phyloP scores from a whole-genome alignment of 2,329 filamentous ascomycete species.

The Venturia effusa region DNA sequence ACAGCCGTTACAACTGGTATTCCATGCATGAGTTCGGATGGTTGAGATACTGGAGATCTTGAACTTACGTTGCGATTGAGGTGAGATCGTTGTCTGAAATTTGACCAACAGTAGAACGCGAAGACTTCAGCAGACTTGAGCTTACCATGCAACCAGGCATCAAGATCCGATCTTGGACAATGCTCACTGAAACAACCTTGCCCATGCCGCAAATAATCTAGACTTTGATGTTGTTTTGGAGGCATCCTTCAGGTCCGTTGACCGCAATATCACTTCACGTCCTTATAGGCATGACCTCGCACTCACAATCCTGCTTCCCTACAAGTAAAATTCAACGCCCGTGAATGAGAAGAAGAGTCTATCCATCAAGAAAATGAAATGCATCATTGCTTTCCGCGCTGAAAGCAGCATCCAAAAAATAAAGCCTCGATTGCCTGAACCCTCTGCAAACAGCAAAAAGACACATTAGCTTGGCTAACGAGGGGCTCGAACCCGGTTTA shows the following conservation, averaged over 20 bases:
- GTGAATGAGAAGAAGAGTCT: no score
- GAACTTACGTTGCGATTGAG: no score
- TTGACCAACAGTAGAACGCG: no score
- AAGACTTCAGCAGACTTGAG: no score
- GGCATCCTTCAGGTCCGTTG: background rate
- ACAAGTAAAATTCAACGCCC: background rate
- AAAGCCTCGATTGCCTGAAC: background rate
- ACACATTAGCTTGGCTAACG: background rate
- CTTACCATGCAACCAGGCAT: no score
- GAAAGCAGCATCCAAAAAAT: background rate
- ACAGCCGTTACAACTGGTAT: background rate
- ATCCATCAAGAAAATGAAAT: no score
- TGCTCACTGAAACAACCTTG: background rate
- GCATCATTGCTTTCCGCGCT: no score
- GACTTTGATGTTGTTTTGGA: background rate
- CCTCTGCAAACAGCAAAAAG: background rate
- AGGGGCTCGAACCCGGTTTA: background rate
- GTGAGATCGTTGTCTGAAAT: no score
- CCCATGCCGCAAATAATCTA: background rate
- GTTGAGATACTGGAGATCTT: background rate
- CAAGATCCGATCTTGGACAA: background rate
- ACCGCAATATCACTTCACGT: background rate
- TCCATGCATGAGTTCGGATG: background rate
- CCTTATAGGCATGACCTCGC: background rate
- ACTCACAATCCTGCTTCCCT: background rate